phyloP scores from a whole-genome alignment of 768 basidiomycete species.

The Tylopilus sp. region DNA sequence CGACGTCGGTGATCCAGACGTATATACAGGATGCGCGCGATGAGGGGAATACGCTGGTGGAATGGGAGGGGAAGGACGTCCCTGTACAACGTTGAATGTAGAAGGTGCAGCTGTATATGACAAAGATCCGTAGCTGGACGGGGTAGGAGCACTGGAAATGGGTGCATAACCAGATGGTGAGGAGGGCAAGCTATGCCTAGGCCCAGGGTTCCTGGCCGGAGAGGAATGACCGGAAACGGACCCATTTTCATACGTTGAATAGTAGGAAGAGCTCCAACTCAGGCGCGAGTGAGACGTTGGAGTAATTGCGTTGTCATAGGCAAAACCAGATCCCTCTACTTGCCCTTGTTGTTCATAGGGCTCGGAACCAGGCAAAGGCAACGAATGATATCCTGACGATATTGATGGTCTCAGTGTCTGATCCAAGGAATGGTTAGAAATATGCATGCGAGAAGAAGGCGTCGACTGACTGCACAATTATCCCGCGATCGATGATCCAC shows the following conservation, averaged over 20 bases:
- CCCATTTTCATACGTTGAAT: slow-evolving; percentile 43
- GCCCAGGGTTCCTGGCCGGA: slow-evolving; percentile 41
- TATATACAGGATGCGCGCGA: slow-evolving; percentile 11
- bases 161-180: slow-evolving; percentile 70
- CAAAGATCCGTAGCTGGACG: slow-evolving; percentile 36
- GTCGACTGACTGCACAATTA: slow-evolving; percentile 52
- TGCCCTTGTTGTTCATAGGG: slow-evolving; percentile 37
- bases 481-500: slow-evolving; percentile 50
- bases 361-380: slow-evolving; percentile 34
- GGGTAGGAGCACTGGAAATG: slow-evolving; percentile 35
- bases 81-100: slow-evolving; percentile 32
- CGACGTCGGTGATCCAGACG: slow-evolving; percentile 6
- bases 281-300: slow-evolving; percentile 35
- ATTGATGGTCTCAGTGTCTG: slow-evolving; percentile 37
- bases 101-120: slow-evolving; percentile 34
- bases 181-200: slow-evolving; percentile 64
- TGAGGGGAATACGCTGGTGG: slow-evolving; percentile 21
- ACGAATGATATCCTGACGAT: slow-evolving; percentile 31
- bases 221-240: slow-evolving; percentile 29
- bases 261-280: slow-evolving; percentile 38
- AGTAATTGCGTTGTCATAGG: slow-evolving; percentile 39
- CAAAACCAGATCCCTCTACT: slow-evolving; percentile 31
- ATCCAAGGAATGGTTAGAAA: slow-evolving; percentile 31
- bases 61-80: slow-evolving; percentile 38
- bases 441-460: background rate